Evolutionary conservation across 176 grass and related monocot genomes (phyloP), one percentile per base, ranked within the genome.

Genomic region (Secale cereale): DNA sequence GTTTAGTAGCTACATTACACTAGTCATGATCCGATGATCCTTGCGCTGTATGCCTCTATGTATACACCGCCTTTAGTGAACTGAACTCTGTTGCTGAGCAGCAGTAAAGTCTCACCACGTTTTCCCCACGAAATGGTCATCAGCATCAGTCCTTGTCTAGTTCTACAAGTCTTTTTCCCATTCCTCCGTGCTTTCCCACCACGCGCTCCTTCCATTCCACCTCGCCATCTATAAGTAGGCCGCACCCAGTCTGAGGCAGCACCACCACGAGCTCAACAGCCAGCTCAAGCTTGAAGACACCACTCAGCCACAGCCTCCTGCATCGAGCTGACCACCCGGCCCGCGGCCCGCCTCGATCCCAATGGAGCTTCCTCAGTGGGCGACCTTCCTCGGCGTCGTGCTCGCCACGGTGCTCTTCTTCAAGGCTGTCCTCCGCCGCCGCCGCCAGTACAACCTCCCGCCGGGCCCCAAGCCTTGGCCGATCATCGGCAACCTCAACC

Each of bases 281-380:
- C 40, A 43, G 11, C 40, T 43, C 40, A 43, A 43, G 40, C 40
- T 43, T 43, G 40, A 43, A 43, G 11, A 43, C 30, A 3, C 4
- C 14, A 69, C 22, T 61, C 1, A 9, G 20, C 13, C 16, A 17
- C 40, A 50, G 15, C 28, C 8, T 9, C 57, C 16, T 39, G 28
- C 76, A 74, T 29, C 40, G 7, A 74, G 10, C 40, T 43, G 40
- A 10, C 3, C 67, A 70, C 13, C 33, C 1, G 6, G 41, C 37
- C 6, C 12, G 41, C 11, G 3, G 40, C 40, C 11, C 40, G n/a
- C 39, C 23, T 12, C 68, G 10, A 71, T 72, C 2, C 26, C 20
- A 77, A 94, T 94, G 92, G 87, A 87, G 87, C 59, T 90, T 43
- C 40, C 40, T 12, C 40, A 43, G 11, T 10, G 10, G 90, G 85